Percentiles rank a stretch among this genome's conserved stretches.
These are phyloP conservation scores for Yarrowia divulgata DNA, from an alignment of 805 yeast species.

Conservation along the genomic window DNA sequence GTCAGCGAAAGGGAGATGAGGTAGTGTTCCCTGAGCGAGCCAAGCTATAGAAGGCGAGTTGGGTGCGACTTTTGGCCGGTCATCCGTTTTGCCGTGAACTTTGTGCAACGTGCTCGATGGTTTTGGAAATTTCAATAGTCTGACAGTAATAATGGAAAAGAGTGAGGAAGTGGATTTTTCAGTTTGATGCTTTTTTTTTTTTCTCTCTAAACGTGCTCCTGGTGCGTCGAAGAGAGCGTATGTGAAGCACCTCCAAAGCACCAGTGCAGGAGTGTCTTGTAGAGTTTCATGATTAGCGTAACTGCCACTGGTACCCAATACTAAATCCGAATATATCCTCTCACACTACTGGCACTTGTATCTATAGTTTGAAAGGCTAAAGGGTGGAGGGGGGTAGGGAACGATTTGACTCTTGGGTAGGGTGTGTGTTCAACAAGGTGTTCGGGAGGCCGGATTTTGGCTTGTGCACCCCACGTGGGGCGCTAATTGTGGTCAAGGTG, in stretches of 20 bases:
- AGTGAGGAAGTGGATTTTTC: neutral
- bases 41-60: neutral
- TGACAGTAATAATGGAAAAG: no score
- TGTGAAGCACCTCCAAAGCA: no score
- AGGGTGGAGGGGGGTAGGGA: neutral
- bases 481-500: slow-evolving; percentile 1
- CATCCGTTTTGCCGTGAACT: slow-evolving; percentile 5
- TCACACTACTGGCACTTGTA: neutral
- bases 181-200: neutral
- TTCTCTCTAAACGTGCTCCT: neutral
- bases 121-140: neutral
- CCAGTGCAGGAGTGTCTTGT: no score
- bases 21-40: slow-evolving; percentile 41
- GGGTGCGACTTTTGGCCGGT: neutral
- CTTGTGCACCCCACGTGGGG: slow-evolving; percentile 20
- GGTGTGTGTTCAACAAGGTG: neutral
- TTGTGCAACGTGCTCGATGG: slow-evolving; percentile 19
- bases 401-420: neutral
- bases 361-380: neutral
- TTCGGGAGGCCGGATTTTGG: slow-evolving; percentile 10
- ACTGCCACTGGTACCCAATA: neutral
- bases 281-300: neutral
- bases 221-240: no score
- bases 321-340: slow-evolving; percentile 28
- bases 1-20: slow-evolving; percentile 56